phyloP scores from a whole-genome alignment of 2,329 filamentous ascomycete genomes.

The Moelleriella libera region DNA sequence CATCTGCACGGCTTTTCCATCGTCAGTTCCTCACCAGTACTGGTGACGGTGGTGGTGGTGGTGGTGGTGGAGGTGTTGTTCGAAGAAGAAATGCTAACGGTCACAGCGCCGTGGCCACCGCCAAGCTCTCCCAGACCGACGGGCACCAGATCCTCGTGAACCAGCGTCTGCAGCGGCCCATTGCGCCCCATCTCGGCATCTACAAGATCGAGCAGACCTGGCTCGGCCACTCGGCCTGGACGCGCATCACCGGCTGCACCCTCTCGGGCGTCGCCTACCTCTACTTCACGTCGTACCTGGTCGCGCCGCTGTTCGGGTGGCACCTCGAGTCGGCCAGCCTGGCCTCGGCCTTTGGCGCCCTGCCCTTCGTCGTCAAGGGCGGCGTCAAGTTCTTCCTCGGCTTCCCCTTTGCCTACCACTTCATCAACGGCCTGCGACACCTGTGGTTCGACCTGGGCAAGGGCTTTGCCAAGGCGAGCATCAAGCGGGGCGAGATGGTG shows the following conservation, averaged over 20 bases:
- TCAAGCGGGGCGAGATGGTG: constrained; percentile 29
- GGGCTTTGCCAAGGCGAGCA: constrained; percentile 34
- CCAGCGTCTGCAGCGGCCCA: constrained; percentile 69
- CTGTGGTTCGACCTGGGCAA: constrained; percentile 35
- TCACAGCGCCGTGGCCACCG: constrained; percentile 37
- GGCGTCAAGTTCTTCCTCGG: constrained; percentile 38
- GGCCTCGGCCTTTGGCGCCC: constrained; percentile 42
- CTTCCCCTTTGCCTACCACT: constrained; percentile 47
- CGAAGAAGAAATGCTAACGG: constrained; percentile 1
- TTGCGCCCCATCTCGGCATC: constrained; percentile 74
- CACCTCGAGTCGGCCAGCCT: constrained; percentile 46
- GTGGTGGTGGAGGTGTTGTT: too few relatives aligned
- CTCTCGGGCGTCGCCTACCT: constrained; percentile 65
- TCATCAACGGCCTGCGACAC: constrained; percentile 40
- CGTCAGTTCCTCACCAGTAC: too few relatives aligned
- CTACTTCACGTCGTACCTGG: constrained; percentile 70
- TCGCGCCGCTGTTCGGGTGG: constrained; percentile 56
- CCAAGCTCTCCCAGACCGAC: constrained; percentile 39
- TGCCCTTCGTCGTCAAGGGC: constrained; percentile 46
- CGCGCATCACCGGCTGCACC: constrained; percentile 69
- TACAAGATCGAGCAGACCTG: constrained; percentile 81
- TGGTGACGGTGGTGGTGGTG: too few relatives aligned
- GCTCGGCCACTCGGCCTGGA: constrained; percentile 57
- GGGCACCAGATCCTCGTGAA: constrained; percentile 55
- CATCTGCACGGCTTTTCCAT: not conserved